Evolutionary conservation across 148 eudicot genomes (phyloP), one percentile per base, ranked within the genome.

Genomic region (Fallopia convolvulus): DNA sequence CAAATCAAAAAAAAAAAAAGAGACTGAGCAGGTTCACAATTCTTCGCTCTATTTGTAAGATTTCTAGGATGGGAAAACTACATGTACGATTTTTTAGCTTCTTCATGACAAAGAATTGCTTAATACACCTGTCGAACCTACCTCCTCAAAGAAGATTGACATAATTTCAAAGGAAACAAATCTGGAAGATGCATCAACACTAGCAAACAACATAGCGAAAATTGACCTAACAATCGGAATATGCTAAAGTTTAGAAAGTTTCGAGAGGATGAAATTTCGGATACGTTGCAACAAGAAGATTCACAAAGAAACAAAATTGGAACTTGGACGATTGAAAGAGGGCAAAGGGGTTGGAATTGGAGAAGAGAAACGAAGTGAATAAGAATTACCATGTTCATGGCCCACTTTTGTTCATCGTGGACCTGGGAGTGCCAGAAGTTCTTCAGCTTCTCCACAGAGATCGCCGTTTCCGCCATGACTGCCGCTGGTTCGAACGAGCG

Each of bases 371-470:
- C 41, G 21, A 30, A 13, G 32, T 23, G 5, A 23, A 21, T 1
- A 9, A n/a, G 79, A 60, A 50, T 63, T 81, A 86, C 89, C 87
- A 76, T 72, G 83, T 86, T 86, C 8, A 58, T 33, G 73, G 83
- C 85, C 88, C 88, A 88, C 72, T 85, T 84, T 1, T 79, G 76
- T 32, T 83, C 83, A 60, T 82, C 61, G 78, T 88, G 78, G 66
- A 84, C 77, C 78, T 88, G 87, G n/a, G 85, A 79, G 47, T 79
- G 65, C 78, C 76, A 83, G 72, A 85, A 70, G 39, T 74, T 74
- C 81, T 88, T 88, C 50, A 85, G 2, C 41, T 81, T 84, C 61
- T 85, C 87, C 77, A 85, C 10, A 18, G 88, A 83, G 17, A 83
- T 56, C 8, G 77, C 76, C 17, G 79, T 23, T 15, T 80, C 81